Conservation (phyloP, 2,329 filamentous ascomycete species). For the Chrysosporium queenslandicum region DNA sequence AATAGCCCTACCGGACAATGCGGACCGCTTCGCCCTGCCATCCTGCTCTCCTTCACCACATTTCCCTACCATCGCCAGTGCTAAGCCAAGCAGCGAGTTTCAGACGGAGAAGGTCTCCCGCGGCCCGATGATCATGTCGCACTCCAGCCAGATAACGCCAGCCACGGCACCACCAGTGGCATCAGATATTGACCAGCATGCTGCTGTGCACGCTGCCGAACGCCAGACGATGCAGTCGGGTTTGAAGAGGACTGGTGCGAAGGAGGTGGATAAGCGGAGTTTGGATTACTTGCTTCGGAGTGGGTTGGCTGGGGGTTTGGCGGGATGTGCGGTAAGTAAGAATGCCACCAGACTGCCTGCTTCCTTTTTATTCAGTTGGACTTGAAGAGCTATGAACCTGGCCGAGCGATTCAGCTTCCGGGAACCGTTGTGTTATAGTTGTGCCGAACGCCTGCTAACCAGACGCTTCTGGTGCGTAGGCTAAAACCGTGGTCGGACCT, state of each 20-base stretch:
- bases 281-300: slow-evolving; percentile 76
- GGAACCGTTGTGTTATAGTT: no score
- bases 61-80: not conserved
- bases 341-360: not conserved
- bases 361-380: not conserved
- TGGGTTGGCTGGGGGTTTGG: slow-evolving; percentile 76
- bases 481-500: slow-evolving; percentile 88
- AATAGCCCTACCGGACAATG: slow-evolving; percentile 2
- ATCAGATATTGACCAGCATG: slow-evolving; percentile 2
- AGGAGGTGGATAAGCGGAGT: slow-evolving; percentile 55
- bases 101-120: slow-evolving; percentile 11
- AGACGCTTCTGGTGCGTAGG: slow-evolving; percentile 42
- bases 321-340: slow-evolving; percentile 73
- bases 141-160: not conserved
- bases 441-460: not conserved
- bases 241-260: slow-evolving; percentile 1
- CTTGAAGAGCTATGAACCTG: no score
- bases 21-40: not conserved
- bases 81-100: not conserved
- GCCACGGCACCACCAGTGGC: not conserved
- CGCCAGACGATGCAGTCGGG: not conserved
- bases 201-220: not conserved
- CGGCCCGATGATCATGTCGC: slow-evolving; percentile 11
- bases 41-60: not conserved
- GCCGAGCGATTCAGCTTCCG: no score